Evolutionary conservation across 2,329 filamentous ascomycete species (phyloP).

Genomic region (Tolypocladium cylindrosporum): DNA sequence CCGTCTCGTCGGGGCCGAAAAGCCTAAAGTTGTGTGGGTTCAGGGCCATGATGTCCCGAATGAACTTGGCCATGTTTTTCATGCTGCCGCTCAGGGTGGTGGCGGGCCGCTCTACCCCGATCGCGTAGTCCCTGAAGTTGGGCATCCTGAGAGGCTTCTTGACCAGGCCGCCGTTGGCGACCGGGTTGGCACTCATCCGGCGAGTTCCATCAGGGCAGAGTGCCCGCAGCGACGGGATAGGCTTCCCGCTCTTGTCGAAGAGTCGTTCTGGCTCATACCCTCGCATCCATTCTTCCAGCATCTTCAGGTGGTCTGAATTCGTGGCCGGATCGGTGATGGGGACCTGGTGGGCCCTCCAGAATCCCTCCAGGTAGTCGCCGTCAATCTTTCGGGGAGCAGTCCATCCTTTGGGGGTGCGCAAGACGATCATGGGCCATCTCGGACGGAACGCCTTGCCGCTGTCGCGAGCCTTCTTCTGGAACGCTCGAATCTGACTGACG

Average conservation of each 20-base stretch:
- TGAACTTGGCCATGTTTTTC: constrained; percentile 56
- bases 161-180: constrained; percentile 61
- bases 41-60: constrained; percentile 55
- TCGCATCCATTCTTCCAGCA: constrained; percentile 68
- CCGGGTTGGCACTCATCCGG: constrained; percentile 69
- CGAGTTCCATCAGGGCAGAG: constrained; percentile 55
- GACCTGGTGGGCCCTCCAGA: constrained; percentile 70
- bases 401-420: constrained; percentile 73
- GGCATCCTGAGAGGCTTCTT: constrained; percentile 59
- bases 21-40: constrained; percentile 64
- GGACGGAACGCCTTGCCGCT: constrained; percentile 60
- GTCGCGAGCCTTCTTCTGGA: constrained; percentile 63
- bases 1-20: constrained; percentile 71
- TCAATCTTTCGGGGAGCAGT: constrained; percentile 64
- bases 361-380: constrained; percentile 63
- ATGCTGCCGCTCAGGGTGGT: constrained; percentile 51
- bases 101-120: constrained; percentile 52
- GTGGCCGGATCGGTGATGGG: constrained; percentile 60
- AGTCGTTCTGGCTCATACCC: constrained; percentile 65
- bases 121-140: constrained; percentile 58
- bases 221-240: constrained; percentile 51
- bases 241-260: constrained; percentile 53
- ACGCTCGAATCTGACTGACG: constrained; percentile 56
- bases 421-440: constrained; percentile 69
- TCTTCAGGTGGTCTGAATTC: constrained; percentile 55